Evolutionary conservation across 768 basidiomycete genomes (phyloP), one percentile per base, ranked within the genome.

Genomic region (Mycena pura): DNA sequence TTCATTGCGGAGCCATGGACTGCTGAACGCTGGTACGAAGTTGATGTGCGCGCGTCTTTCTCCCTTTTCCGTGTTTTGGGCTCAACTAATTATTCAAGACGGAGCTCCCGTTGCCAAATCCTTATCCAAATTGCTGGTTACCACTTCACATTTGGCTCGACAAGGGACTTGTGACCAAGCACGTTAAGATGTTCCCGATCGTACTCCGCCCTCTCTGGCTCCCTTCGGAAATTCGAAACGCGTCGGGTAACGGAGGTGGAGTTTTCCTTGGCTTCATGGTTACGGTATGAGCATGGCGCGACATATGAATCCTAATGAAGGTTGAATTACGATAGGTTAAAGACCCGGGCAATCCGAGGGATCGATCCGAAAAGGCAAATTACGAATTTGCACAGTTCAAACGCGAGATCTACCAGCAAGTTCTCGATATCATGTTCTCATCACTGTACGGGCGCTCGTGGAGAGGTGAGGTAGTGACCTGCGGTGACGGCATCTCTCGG

Each of bases 241-340:
- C 63, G 3, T 74, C 74, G 27, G 74, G 74, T 11, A 75, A 75
- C 53, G 74, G 74, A 15, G 74, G 74, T 19, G 72, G 73, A 8
- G 49, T 72, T 10, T 51, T 75, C 0, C 14, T 74, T 15, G 69
- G 70, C 7, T 73, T 70, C 50, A 71, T 74, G 68, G 73, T 73
- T 6, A 62, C 68, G 32, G 74, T 74, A 46, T 21, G 39, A 38
- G 36, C 15, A 38, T n/a, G n/a, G n/a, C n/a, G n/a, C 47, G 28
- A 19, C 15, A 49, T 22, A 31, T 38, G 32, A 32, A 29, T 48
- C 47, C n/a, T 52, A 13, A 56, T 43, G 28, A 15, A 32, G 17
- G 27, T n/a, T 49, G 72, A 67, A 62, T 68, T 31, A 41, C 11
- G 34, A 13, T 27, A 53, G 51, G 51, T 53, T 22, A 5, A 60